Conservation (phyloP, 176 grass and related monocot genomes). For the Poa pratensis region DNA sequence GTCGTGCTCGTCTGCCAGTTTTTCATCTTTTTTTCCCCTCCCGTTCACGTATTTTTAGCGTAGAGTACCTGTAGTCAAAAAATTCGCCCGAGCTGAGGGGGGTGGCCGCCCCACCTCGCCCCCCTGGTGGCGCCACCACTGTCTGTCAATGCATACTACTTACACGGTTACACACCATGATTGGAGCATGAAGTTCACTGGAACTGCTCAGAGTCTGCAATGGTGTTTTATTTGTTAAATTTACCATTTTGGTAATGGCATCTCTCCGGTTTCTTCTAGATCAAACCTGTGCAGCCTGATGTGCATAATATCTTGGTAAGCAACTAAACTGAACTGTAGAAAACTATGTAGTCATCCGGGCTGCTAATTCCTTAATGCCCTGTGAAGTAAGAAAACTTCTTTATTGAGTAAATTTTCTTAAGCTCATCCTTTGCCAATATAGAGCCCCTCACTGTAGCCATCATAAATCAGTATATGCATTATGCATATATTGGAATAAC, state of each 20-base stretch:
- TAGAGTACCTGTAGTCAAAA: too few species aligned
- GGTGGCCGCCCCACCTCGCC: too few species aligned
- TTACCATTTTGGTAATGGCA: neutral
- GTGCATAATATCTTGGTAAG: neutral
- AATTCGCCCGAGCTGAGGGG: too few species aligned
- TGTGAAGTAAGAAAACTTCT: neutral
- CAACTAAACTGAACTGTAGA: neutral
- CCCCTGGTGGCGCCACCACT: too few species aligned
- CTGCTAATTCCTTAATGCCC: neutral
- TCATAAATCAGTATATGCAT: constrained; percentile 15
- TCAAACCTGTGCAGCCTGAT: neutral
- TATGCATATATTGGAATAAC: neutral
- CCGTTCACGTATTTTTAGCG: too few species aligned
- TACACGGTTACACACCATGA: too few species aligned
- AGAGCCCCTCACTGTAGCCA: neutral
- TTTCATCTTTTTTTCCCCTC: too few species aligned
- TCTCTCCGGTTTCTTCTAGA: neutral
- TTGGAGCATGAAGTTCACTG: too few species aligned
- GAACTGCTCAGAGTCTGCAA: too few species aligned
- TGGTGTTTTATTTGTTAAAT: neutral
- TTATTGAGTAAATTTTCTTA: constrained; percentile 1
- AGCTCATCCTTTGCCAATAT: neutral
- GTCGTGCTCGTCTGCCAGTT: too few species aligned
- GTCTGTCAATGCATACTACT: too few species aligned
- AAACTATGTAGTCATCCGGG: neutral